Evolutionary conservation across 1,284 basidiomycete species (phyloP).

Genomic region (Meira nashicola): DNA sequence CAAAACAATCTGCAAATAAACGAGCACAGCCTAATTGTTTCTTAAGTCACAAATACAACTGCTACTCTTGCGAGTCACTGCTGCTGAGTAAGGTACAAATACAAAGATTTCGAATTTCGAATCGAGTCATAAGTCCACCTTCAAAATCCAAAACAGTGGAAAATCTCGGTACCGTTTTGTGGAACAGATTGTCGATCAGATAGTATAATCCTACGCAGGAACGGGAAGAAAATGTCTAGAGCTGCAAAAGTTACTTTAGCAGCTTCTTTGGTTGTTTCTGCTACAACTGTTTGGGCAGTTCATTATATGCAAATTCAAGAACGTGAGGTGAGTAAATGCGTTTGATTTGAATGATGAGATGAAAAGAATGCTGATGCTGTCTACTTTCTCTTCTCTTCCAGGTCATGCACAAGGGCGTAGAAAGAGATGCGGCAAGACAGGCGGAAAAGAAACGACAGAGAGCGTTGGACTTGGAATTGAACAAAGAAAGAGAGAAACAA

Average conservation of each 20-base stretch:
- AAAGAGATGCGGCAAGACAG: conserved; percentile 43
- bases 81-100: too few relatives aligned
- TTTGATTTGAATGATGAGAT: neutral
- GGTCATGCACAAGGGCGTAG: conserved; percentile 49
- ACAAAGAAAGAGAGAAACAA: conserved; percentile 35
- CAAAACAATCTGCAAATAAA: too few relatives aligned
- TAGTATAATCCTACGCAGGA: too few relatives aligned
- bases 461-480: conserved; percentile 30
- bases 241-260: conserved; percentile 72
- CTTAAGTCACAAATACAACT: too few relatives aligned
- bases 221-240: conserved; percentile 62
- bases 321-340: conserved; percentile 62
- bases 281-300: conserved; percentile 78
- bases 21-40: too few relatives aligned
- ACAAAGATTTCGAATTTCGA: too few relatives aligned
- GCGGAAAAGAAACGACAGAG: conserved; percentile 41
- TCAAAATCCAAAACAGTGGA: too few relatives aligned
- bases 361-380: neutral
- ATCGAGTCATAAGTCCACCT: too few relatives aligned
- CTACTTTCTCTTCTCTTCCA: conserved; percentile 4
- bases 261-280: conserved; percentile 65
- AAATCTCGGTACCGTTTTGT: too few relatives aligned
- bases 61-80: too few relatives aligned
- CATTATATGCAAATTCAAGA: conserved; percentile 83
- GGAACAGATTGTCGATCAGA: too few relatives aligned